Percentiles rank a stretch among this genome's conserved stretches.
Conservation (phyloP, 805 yeast genomes). For the Cyberlindnera euphorbiae region DNA sequence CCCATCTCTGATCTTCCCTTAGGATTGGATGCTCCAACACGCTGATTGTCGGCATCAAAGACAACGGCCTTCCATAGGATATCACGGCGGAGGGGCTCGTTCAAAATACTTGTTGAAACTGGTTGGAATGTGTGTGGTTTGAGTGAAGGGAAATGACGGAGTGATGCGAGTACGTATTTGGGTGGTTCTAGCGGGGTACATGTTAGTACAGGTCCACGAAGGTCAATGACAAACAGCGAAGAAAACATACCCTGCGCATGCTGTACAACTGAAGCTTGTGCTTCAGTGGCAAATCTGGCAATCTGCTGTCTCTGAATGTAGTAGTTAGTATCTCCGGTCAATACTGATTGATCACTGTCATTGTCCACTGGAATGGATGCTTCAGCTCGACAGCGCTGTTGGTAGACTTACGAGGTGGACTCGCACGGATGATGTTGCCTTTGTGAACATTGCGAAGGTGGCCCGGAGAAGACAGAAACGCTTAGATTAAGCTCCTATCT, state of each 20-base stretch:
- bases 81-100: constrained; percentile 81
- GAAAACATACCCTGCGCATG: constrained; percentile 20
- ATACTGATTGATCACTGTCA: background rate
- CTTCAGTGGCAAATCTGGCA: constrained; percentile 22
- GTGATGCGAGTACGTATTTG: constrained; percentile 66
- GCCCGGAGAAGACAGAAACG: no score
- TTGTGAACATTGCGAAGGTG: constrained; percentile 10
- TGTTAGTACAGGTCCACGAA: background rate
- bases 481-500: no score
- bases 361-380: background rate
- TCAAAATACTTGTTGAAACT: constrained; percentile 64
- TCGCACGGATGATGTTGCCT: constrained; percentile 6
- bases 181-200: no score
- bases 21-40: constrained; percentile 87
- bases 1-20: constrained; percentile 85
- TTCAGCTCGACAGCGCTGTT: background rate
- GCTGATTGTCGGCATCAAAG: constrained; percentile 80
- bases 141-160: constrained; percentile 83
- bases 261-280: constrained; percentile 5
- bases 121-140: constrained; percentile 81
- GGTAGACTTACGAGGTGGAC: constrained; percentile 6
- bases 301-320: constrained; percentile 16
- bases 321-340: constrained; percentile 7
- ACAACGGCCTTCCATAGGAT: constrained; percentile 91
- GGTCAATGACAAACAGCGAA: no score